Evolutionary conservation across 2,329 filamentous ascomycete species (phyloP).

Genomic region (Atkinsonella hypoxylon): DNA sequence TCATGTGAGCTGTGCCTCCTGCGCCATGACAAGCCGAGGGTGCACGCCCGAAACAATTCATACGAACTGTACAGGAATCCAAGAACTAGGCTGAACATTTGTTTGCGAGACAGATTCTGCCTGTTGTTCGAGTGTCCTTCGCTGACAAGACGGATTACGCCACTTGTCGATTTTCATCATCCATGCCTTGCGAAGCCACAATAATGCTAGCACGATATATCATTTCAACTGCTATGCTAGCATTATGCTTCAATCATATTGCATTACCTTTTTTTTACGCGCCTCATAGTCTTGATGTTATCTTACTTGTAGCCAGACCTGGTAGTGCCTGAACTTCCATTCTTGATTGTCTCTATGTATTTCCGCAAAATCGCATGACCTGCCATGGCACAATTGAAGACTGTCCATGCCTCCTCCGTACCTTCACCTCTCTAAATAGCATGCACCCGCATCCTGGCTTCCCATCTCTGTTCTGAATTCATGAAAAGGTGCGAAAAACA

Average conservation of each 20-base stretch:
- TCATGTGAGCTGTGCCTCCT: slow-evolving; percentile 19
- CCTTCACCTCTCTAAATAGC: slow-evolving; percentile 19
- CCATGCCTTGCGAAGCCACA: too few species aligned
- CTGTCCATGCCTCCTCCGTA: slow-evolving; percentile 16
- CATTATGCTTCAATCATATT: background rate
- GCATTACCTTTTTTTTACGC: background rate
- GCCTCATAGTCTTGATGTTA: background rate
- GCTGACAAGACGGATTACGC: background rate
- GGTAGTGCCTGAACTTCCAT: slow-evolving; percentile 23
- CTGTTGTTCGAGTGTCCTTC: background rate
- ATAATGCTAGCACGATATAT: too few species aligned
- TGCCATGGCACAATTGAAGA: slow-evolving; percentile 17
- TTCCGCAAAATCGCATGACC: slow-evolving; percentile 19
- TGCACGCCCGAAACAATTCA: background rate
- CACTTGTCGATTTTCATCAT: background rate
- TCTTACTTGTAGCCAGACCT: slow-evolving; percentile 18
- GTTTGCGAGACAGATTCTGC: too few species aligned
- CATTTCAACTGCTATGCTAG: too few species aligned
- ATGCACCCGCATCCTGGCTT: slow-evolving; percentile 21
- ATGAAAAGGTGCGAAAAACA: slow-evolving; percentile 27
- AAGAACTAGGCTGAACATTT: too few species aligned
- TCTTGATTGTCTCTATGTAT: slow-evolving; percentile 13
- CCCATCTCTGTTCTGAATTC: slow-evolving; percentile 2
- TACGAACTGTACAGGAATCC: background rate
- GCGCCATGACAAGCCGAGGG: slow-evolving; percentile 8